Evolutionary conservation across 345 rosid genomes (phyloP), one percentile per base, ranked within the genome.

Genomic region (Hevea brasiliensis): DNA sequence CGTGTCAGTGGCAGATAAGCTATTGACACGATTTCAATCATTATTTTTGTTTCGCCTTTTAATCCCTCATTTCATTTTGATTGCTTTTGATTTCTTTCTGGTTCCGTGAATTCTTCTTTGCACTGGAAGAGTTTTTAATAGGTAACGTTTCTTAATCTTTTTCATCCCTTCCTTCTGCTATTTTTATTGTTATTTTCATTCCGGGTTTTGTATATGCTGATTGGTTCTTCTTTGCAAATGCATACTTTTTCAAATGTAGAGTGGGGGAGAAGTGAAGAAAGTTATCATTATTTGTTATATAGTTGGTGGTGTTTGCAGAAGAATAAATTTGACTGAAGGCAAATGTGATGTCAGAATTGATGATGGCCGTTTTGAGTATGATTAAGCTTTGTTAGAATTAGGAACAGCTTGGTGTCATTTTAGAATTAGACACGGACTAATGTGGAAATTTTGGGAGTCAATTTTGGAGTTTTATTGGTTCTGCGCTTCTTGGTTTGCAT

Each of bases 1-100:
- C 75, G 68, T 69, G 62, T 65, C 53, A 48, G 72, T 74, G 74
- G 80, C 50, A 67, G 73, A 20, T 7, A 66, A 66, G 71, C 80
- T 45, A 32, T 54, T 40, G 64, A 65, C 64, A 51, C 61, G 65
- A 44, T 65, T 21, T 41, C 45, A 13, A 48, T 35, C 17, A 37
- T 21, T 21, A 8, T 66, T 47, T 21, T 15, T 32, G 47, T 10
- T 26, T 53, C 35, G 27, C 29, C 18, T 12, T 51, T 60, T 71
- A 15, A 60, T 42, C 50, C 23, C 44, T 74, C 61, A 2, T 44
- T 65, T 72, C 42, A 32, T 74, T 62, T 70, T 8, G n/a, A 26
- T 44, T 40, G 23, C 14, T 57, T 35, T 32, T 3, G 32, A 2
- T 27, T 32, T 53, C n/a, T 24, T 60, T 37, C 61, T 21, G 60